Percentiles rank a stretch among this genome's conserved stretches.
Evolutionary conservation across 1,284 basidiomycete species (phyloP).

Genomic region (Spongispora temasekensis): DNA sequence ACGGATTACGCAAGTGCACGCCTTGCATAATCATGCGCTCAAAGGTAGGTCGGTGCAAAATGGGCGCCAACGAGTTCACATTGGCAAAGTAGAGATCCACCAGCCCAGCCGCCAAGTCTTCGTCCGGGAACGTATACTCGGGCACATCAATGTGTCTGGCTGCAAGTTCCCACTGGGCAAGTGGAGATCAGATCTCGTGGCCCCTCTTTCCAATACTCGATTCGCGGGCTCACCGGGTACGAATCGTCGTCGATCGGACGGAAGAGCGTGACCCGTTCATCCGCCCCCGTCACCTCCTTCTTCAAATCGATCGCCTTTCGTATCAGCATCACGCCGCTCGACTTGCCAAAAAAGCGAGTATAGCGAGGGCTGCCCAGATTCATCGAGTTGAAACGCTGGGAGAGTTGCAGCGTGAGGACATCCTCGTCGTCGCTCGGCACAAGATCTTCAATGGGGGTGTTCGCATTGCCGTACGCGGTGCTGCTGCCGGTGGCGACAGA

Average conservation of each 20-base stretch:
- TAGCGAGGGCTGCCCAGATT: conserved; percentile 32
- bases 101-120: conserved; percentile 61
- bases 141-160: conserved; percentile 22
- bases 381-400: conserved; percentile 25
- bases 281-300: conserved; percentile 50
- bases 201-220: neutral
- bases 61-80: conserved; percentile 62
- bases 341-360: conserved; percentile 70
- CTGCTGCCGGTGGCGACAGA: conserved; percentile 3
- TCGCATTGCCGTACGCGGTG: conserved; percentile 3
- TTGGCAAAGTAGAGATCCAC: conserved; percentile 70
- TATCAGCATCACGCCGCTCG: conserved; percentile 67
- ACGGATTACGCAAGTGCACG: conserved; percentile 56
- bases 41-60: conserved; percentile 81
- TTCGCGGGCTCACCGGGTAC: conserved; percentile 40
- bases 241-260: conserved; percentile 30
- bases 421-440: conserved; percentile 39
- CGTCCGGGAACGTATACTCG: conserved; percentile 51
- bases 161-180: conserved; percentile 44
- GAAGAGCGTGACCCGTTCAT: conserved; percentile 4
- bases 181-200: neutral
- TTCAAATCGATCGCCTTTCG: conserved; percentile 68
- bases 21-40: conserved; percentile 58
- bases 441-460: conserved; percentile 24
- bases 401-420: conserved; percentile 22